Percentiles rank a stretch among this genome's conserved stretches.
Conservation (phyloP, 1,139 yeast genomes). For the Geotrichum europaeum region DNA sequence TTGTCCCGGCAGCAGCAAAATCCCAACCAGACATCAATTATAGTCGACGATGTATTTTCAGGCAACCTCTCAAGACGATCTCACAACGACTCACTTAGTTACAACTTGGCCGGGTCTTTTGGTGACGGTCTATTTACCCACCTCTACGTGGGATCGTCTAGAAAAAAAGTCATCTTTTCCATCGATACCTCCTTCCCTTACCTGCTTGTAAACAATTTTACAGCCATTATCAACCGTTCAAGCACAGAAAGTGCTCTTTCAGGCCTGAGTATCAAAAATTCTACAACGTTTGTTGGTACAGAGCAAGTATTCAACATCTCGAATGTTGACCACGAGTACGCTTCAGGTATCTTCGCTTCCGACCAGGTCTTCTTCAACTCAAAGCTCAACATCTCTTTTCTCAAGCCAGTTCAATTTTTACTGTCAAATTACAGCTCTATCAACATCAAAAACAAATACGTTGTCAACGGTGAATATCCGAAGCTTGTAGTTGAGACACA, state of each 20-base stretch:
- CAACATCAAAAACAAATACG: conserved; percentile 8
- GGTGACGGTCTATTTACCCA: conserved; percentile 12
- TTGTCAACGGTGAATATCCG: conserved; percentile 4
- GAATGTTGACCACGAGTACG: conserved; percentile 18
- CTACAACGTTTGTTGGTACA: conserved; percentile 16
- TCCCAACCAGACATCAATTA: background rate
- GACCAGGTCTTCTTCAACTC: conserved; percentile 19
- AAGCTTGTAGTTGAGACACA: conserved; percentile 3
- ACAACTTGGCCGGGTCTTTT: conserved; percentile 4
- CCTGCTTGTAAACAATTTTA: conserved; percentile 10
- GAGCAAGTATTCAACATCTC: conserved; percentile 14
- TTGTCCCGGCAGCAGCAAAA: background rate
- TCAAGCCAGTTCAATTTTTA: conserved; percentile 20
- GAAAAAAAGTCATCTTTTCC: conserved; percentile 7
- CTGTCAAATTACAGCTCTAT: conserved; percentile 18
- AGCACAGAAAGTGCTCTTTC: conserved; percentile 1
- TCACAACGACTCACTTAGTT: background rate
- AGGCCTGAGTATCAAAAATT: conserved; percentile 18
- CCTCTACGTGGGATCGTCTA: conserved; percentile 9
- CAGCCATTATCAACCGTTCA: background rate
- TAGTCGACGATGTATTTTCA: background rate
- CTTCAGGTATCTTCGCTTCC: conserved; percentile 19
- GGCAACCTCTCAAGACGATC: background rate
- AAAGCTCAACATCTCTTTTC: conserved; percentile 6
- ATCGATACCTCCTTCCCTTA: conserved; percentile 11